Evolutionary conservation across 2,329 filamentous ascomycete genomes (phyloP).

Genomic region (Penicillium frequentans): DNA sequence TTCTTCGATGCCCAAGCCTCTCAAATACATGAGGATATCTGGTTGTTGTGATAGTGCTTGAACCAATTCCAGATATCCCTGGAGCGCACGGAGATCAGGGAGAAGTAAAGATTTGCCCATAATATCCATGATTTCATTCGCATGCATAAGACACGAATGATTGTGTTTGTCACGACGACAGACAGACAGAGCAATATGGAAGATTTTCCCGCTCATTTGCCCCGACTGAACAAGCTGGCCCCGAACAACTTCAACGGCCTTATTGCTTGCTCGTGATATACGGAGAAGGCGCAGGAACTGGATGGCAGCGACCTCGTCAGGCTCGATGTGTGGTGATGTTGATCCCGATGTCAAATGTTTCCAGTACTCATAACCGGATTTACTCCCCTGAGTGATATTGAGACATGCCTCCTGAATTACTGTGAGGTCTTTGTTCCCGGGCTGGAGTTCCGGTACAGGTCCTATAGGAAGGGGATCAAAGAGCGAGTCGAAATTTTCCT

Average conservation of each 20-base stretch:
- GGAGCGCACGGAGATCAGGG: conserved; percentile 31
- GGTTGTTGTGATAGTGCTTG: conserved; percentile 27
- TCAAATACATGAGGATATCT: conserved; percentile 28
- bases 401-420: conserved; percentile 65
- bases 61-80: conserved; percentile 31
- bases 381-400: conserved; percentile 58
- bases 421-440: conserved; percentile 62
- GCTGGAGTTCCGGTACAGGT: conserved; percentile 34
- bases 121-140: conserved; percentile 62
- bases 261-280: conserved; percentile 63
- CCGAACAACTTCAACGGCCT: conserved; percentile 60
- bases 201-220: conserved; percentile 54
- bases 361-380: conserved; percentile 76
- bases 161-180: conserved; percentile 79
- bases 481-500: conserved; percentile 30
- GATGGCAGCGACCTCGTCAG: conserved; percentile 71
- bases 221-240: conserved; percentile 50
- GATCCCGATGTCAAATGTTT: conserved; percentile 59
- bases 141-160: conserved; percentile 64
- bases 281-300: conserved; percentile 68
- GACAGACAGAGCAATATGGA: conserved; percentile 70
- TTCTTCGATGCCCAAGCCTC: conserved; percentile 24
- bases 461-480: conserved; percentile 36
- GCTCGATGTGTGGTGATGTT: conserved; percentile 57
- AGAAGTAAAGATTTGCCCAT: conserved; percentile 51